Conservation (phyloP, 1,284 basidiomycete genomes). For the Meira miltonrushii region DNA sequence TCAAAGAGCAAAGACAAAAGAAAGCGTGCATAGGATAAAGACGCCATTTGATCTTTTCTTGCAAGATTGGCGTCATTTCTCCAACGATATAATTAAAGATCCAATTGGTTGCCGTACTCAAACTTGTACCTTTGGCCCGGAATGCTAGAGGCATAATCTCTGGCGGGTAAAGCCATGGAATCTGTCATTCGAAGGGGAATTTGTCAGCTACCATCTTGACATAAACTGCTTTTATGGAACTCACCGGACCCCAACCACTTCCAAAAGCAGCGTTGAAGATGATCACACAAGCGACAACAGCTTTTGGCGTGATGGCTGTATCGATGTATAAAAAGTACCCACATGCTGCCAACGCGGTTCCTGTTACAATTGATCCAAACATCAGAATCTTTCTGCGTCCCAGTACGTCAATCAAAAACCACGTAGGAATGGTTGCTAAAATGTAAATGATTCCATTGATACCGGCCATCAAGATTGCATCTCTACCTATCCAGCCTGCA, state of each 20-base stretch:
- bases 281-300: constrained; percentile 74
- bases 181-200: neutral
- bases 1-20: constrained; percentile 81
- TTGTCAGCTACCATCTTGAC: neutral
- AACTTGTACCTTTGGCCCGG: constrained; percentile 70
- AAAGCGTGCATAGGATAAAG: constrained; percentile 94
- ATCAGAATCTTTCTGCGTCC: constrained; percentile 84
- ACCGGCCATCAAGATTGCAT: constrained; percentile 94
- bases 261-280: constrained; percentile 92
- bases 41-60: constrained; percentile 84
- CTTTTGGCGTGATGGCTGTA: constrained; percentile 62
- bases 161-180: constrained; percentile 60
- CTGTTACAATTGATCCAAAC: constrained; percentile 78
- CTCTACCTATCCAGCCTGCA: constrained; percentile 94
- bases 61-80: constrained; percentile 78
- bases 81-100: constrained; percentile 62
- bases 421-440: constrained; percentile 58
- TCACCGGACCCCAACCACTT: constrained; percentile 59
- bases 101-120: constrained; percentile 35
- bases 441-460: constrained; percentile 67
- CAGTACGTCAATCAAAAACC: constrained; percentile 90
- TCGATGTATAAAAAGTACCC: constrained; percentile 93
- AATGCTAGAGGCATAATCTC: constrained; percentile 63
- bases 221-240: neutral
- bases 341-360: constrained; percentile 67